These are phyloP conservation scores for Fonsecaea nubica DNA, from an alignment of 2,329 filamentous ascomycete species.

Conservation along the genomic window DNA sequence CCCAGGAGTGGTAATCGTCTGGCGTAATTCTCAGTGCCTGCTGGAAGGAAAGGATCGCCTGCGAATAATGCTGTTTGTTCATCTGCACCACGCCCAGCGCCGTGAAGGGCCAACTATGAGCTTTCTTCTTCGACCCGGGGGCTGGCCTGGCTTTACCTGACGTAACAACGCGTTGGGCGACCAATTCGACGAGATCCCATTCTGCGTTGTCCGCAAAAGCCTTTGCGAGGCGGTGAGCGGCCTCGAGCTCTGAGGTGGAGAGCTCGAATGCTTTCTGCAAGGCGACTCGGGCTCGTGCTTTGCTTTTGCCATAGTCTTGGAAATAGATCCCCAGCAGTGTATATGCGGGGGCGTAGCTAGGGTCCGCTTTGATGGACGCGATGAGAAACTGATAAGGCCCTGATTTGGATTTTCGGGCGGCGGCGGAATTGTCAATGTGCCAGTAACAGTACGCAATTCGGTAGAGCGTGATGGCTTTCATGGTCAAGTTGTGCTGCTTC, in stretches of 20 bases:
- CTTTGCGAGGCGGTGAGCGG: slow-evolving; percentile 83
- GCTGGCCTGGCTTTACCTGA: slow-evolving; percentile 91
- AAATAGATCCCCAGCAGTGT: slow-evolving; percentile 91
- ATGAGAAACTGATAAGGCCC: slow-evolving; percentile 86
- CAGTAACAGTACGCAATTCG: slow-evolving; percentile 86
- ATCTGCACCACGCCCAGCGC: slow-evolving; percentile 92
- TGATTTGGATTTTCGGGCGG: slow-evolving; percentile 77
- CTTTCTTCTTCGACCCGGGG: slow-evolving; percentile 90
- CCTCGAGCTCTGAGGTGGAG: slow-evolving; percentile 81
- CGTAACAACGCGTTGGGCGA: slow-evolving; percentile 87
- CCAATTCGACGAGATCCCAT: slow-evolving; percentile 94
- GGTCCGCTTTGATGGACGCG: slow-evolving; percentile 80
- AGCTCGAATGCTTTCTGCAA: slow-evolving; percentile 97
- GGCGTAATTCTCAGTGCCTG: slow-evolving; percentile 83
- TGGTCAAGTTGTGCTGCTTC: slow-evolving; percentile 65
- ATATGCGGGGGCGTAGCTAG: slow-evolving; percentile 88
- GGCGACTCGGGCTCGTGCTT: slow-evolving; percentile 83
- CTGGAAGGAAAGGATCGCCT: slow-evolving; percentile 90
- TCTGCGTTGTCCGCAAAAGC: slow-evolving; percentile 89
- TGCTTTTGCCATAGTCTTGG: slow-evolving; percentile 86
- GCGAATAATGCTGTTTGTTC: slow-evolving; percentile 88
- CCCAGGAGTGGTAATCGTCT: slow-evolving; percentile 91
- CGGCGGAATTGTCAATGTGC: slow-evolving; percentile 76
- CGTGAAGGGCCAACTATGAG: slow-evolving; percentile 94
- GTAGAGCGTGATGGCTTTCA: slow-evolving; percentile 86